Percentiles rank a stretch among this genome's conserved stretches.
phyloP scores from a whole-genome alignment of 139 green algal species.

The Edaphochlamys debaryana region DNA sequence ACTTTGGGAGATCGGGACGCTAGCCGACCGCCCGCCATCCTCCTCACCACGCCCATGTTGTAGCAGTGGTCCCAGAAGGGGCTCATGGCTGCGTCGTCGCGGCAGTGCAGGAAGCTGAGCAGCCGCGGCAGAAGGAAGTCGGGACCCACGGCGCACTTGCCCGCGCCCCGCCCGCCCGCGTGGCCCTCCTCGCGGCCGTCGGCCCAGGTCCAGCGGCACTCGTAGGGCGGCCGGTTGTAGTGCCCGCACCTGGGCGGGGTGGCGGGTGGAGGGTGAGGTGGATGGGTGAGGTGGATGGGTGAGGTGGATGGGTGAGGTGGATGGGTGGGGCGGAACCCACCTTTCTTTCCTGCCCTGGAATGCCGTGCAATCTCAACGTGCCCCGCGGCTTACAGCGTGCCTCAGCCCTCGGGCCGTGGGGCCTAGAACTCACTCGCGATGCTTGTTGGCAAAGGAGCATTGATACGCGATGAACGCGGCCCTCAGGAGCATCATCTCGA shows the following conservation, averaged over 20 bases:
- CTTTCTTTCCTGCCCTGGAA: too few relatives aligned
- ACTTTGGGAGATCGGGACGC: too few relatives aligned
- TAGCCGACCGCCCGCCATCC: too few relatives aligned
- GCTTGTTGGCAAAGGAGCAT: constrained; percentile 15
- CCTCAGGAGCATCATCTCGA: constrained; percentile 29
- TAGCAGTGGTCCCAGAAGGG: constrained; percentile 44
- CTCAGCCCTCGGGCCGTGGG: too few relatives aligned
- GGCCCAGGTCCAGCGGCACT: constrained; percentile 20
- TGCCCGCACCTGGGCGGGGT: constrained; percentile 12
- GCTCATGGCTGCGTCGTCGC: constrained; percentile 16
- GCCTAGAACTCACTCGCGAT: background rate
- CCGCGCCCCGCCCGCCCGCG: too few relatives aligned
- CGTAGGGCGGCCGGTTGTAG: constrained; percentile 17
- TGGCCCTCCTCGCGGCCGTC: too few relatives aligned
- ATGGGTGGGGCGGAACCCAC: too few relatives aligned
- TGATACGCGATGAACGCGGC: constrained; percentile 13
- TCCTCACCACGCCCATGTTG: background rate
- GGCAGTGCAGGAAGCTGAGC: constrained; percentile 39
- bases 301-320: too few relatives aligned
- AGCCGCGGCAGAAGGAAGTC: constrained; percentile 35
- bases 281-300: background rate
- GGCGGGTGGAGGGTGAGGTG: background rate
- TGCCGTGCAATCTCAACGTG: too few relatives aligned
- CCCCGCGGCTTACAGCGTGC: too few relatives aligned
- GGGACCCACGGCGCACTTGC: constrained; percentile 7